Evolutionary conservation across 2,329 filamentous ascomycete species (phyloP).

Genomic region (Diaporthe longicolla): DNA sequence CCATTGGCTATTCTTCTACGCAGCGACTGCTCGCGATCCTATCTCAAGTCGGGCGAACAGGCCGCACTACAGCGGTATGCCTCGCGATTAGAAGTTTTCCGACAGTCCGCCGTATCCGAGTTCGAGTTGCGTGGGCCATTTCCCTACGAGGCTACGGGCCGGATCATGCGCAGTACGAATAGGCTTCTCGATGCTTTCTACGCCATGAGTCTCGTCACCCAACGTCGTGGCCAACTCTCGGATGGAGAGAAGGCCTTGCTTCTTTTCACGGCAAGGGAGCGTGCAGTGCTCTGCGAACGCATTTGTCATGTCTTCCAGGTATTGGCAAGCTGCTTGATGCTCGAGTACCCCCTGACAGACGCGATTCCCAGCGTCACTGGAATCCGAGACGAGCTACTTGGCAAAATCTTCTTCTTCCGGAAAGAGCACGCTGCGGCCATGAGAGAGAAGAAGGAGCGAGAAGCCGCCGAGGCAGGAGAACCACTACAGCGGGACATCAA

Average conservation of each 20-base stretch:
- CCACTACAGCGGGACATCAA: constrained; percentile 4
- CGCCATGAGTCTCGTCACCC: constrained; percentile 93
- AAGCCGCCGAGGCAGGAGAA: constrained; percentile 44
- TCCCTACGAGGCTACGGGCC: constrained; percentile 78
- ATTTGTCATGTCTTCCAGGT: constrained; percentile 92
- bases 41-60: constrained; percentile 91
- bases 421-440: constrained; percentile 69
- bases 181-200: constrained; percentile 94
- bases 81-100: constrained; percentile 80
- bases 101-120: constrained; percentile 82
- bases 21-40: constrained; percentile 71
- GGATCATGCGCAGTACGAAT: constrained; percentile 84
- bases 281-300: constrained; percentile 84
- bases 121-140: constrained; percentile 93
- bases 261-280: constrained; percentile 82
- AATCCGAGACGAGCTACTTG: constrained; percentile 84
- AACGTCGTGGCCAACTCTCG: constrained; percentile 81
- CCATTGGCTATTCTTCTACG: constrained; percentile 82
- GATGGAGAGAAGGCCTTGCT: constrained; percentile 87
- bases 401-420: constrained; percentile 89
- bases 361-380: constrained; percentile 87
- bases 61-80: constrained; percentile 87
- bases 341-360: constrained; percentile 94
- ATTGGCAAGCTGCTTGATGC: constrained; percentile 91
- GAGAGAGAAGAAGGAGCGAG: constrained; percentile 57